Conservation (phyloP, 225 moss, liverwort and hornwort species). For the Physcomitrium patens region DNA sequence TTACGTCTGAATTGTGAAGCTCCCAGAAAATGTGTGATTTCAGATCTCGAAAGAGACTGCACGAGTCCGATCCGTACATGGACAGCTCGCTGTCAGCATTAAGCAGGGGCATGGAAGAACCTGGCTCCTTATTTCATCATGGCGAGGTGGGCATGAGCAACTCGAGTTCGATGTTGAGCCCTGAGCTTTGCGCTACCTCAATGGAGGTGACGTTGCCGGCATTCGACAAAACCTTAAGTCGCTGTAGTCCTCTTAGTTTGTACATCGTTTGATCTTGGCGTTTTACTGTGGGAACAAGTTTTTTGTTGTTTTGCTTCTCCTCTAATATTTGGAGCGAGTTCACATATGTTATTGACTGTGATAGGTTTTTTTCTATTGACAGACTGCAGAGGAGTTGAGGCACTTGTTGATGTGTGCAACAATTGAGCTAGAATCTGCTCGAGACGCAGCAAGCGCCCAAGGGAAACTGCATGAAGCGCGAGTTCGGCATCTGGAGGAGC, state of each 20-base stretch:
- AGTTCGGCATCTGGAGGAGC: constrained; percentile 83
- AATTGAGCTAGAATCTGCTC: constrained; percentile 69
- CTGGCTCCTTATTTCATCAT: constrained; percentile 53
- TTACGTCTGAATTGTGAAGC: background rate
- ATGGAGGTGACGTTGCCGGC: constrained; percentile 42
- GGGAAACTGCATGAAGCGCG: constrained; percentile 73
- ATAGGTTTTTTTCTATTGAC: background rate
- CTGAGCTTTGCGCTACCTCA: constrained; percentile 42
- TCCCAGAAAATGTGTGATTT: constrained; percentile 53
- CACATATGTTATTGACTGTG: background rate
- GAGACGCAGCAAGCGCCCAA: constrained; percentile 64
- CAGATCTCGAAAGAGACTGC: constrained; percentile 61
- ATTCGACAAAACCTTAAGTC: background rate
- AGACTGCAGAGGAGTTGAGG: constrained; percentile 76
- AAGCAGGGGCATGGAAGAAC: constrained; percentile 43
- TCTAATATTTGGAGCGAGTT: no score
- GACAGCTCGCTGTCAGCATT: constrained; percentile 48
- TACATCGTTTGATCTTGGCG: background rate
- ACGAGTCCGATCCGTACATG: constrained; percentile 56
- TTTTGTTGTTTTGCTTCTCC: background rate
- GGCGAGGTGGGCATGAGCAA: constrained; percentile 50
- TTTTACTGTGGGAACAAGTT: background rate
- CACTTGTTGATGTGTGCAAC: constrained; percentile 69
- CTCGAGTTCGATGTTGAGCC: constrained; percentile 46
- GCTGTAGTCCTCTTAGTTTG: background rate